Percentiles rank a stretch among this genome's conserved stretches.
These are phyloP conservation scores for Tetrapisispora namnaoensis DNA, from an alignment of 805 yeast genomes.

Conservation along the genomic window DNA sequence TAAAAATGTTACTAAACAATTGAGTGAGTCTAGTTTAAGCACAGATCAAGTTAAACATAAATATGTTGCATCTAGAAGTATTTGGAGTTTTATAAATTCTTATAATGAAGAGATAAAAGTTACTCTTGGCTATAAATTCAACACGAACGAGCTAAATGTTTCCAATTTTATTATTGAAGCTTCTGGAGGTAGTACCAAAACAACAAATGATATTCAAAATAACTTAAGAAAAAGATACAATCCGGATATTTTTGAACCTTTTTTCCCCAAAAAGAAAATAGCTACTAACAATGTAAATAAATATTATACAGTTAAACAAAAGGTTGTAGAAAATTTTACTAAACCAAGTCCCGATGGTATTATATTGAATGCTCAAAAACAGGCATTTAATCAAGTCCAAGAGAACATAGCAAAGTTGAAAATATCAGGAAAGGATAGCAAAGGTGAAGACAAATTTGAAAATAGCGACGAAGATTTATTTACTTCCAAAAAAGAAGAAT, in stretches of 20 bases:
- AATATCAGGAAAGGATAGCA: conserved; percentile 15
- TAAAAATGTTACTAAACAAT: not conserved
- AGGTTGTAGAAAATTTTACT: conserved; percentile 42
- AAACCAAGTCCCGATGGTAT: conserved; percentile 80
- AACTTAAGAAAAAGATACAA: conserved; percentile 7
- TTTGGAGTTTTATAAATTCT: not conserved
- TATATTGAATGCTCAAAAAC: conserved; percentile 47
- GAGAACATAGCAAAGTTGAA: conserved; percentile 3
- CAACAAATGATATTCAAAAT: not conserved
- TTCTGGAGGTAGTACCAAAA: not conserved
- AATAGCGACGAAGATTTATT: conserved; percentile 13
- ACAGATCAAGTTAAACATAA: too few species aligned
- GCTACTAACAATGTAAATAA: not conserved
- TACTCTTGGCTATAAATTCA: not conserved
- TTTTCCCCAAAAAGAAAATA: conserved; percentile 31
- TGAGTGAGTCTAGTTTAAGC: too few species aligned
- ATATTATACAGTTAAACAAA: conserved; percentile 2
- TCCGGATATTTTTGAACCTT: conserved; percentile 24
- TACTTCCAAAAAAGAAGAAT: conserved; percentile 20
- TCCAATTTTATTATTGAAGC: not conserved
- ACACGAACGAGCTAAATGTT: not conserved
- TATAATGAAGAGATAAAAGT: not conserved
- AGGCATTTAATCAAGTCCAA: conserved; percentile 30
- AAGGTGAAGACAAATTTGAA: conserved; percentile 16
- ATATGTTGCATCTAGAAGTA: not conserved